Base-by-base conservation (phyloP, 805 yeast species). In the Saturnispora kantuleensis region DNA sequence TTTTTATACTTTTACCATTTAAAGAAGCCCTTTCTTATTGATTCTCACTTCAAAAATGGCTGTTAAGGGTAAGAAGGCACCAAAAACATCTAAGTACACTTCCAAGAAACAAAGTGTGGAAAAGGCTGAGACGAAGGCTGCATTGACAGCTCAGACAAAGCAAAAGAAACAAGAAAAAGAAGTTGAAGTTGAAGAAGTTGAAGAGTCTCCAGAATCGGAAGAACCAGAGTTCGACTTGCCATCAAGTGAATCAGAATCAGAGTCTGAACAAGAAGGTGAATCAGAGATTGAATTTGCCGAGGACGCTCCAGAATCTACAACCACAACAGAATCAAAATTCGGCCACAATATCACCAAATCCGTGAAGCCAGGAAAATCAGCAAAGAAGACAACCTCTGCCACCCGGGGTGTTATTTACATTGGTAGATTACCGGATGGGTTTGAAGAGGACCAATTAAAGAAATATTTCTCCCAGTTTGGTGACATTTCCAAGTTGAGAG, bases 381-480 rank as follows among this genome's bases (percentile, higher is more conserved):
- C 26, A 21, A 41, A 38, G 33, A 36, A 16, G 11, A 36, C 17
- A 55, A 58, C 34, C 28, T 51, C 56, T n/a, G 32, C 29, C 6
- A 67, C 68, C 30, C 70, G 76, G 39, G 88, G 90, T 32, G 86
- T 87, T 44, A 68, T 93, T 44, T 93, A 89, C 63, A 75, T 93
- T 31, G 96, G 97, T 44, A 78, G 97, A 59, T 73, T 93, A 51
- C 98, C 98, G 38, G 81, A 82, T 54, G 96, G 95, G 35, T 87
- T 93, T 68, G 81, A 87, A 56, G 97, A 93, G 65, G 70, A 65
- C 34, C 90, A 84, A 61, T 69, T 83, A 70, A 74, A 74, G 50
- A 76, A 77, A 56, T 93, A 93, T 65, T 90, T 93, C 61, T 65
- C 76, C 39, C 98, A 93, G 67, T 93, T 93, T 66, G 98, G 98